Conservation (phyloP, 768 basidiomycete genomes). For the Scleroderma bovista region DNA sequence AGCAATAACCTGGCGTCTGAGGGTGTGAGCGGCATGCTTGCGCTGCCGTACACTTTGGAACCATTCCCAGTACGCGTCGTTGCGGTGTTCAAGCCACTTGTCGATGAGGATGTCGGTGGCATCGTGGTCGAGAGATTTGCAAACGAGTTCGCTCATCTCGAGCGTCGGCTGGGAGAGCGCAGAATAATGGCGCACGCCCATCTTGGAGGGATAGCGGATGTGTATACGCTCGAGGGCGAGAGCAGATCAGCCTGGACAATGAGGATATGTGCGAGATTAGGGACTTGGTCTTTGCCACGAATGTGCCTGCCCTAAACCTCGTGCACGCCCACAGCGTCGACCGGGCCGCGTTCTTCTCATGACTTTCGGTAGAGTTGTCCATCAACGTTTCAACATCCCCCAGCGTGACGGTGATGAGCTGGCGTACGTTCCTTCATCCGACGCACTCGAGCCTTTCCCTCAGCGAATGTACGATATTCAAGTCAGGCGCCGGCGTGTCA, state of each 20-base stretch:
- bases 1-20: constrained; percentile 44
- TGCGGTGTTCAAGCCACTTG: constrained; percentile 77
- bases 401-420: too few relatives aligned
- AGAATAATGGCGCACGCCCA: constrained; percentile 43
- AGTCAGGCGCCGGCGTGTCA: too few relatives aligned
- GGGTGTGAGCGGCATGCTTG: constrained; percentile 48
- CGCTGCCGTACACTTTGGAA: constrained; percentile 65
- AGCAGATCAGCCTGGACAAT: not conserved
- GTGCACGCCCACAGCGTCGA: not conserved
- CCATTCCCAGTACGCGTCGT: constrained; percentile 75
- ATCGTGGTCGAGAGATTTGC: constrained; percentile 72
- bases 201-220: not conserved
- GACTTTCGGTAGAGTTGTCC: too few relatives aligned
- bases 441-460: too few relatives aligned
- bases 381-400: too few relatives aligned
- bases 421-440: too few relatives aligned
- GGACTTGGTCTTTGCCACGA: not conserved
- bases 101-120: constrained; percentile 75
- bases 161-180: constrained; percentile 60
- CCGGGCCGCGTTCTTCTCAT: not conserved
- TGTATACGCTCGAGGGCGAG: not conserved
- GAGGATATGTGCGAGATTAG: not conserved
- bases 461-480: too few relatives aligned
- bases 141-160: constrained; percentile 73
- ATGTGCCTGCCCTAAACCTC: not conserved